phyloP scores from a whole-genome alignment of 2,329 filamentous ascomycete genomes.

The Emmonsiellopsis sp. region DNA sequence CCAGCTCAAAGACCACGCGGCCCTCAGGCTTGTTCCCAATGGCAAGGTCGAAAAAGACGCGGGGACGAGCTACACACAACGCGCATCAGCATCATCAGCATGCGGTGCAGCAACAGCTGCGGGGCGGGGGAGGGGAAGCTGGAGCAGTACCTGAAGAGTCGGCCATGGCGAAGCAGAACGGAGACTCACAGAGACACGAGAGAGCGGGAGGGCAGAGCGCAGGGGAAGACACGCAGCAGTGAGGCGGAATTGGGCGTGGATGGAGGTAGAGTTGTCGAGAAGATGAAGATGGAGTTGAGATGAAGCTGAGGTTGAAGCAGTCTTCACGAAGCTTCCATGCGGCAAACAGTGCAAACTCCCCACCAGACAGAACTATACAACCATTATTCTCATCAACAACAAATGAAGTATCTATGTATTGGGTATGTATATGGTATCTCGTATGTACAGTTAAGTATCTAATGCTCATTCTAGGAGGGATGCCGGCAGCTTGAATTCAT shows the following conservation, averaged over 20 bases:
- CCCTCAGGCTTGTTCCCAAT: constrained; percentile 66
- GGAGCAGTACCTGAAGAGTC: constrained; percentile 24
- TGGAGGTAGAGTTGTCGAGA: neutral
- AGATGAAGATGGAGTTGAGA: constrained; percentile 1
- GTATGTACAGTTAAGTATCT: neutral
- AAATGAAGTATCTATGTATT: too few species aligned
- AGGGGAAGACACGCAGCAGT: constrained; percentile 1
- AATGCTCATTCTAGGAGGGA: constrained; percentile 15
- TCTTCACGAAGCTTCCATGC: constrained; percentile 36
- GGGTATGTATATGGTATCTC: neutral
- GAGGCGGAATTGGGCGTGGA: constrained; percentile 2
- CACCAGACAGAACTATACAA: neutral
- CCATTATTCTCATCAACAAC: neutral
- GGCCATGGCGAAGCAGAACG: constrained; percentile 21
- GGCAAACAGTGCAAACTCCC: constrained; percentile 15
- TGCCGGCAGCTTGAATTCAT: constrained; percentile 16
- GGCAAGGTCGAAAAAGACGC: constrained; percentile 88
- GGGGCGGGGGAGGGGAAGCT: neutral
- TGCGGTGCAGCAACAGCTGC: neutral
- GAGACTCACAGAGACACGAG: constrained; percentile 2
- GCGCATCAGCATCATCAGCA: neutral
- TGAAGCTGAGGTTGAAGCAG: constrained; percentile 8
- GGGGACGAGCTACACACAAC: constrained; percentile 47
- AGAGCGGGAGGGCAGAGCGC: neutral
- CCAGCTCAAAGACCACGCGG: constrained; percentile 78